A percentile compares a stretch with the other conserved stretches of the same genome.
phyloP scores from a whole-genome alignment of 176 grass and related monocot species.

The Puya raimondii region DNA sequence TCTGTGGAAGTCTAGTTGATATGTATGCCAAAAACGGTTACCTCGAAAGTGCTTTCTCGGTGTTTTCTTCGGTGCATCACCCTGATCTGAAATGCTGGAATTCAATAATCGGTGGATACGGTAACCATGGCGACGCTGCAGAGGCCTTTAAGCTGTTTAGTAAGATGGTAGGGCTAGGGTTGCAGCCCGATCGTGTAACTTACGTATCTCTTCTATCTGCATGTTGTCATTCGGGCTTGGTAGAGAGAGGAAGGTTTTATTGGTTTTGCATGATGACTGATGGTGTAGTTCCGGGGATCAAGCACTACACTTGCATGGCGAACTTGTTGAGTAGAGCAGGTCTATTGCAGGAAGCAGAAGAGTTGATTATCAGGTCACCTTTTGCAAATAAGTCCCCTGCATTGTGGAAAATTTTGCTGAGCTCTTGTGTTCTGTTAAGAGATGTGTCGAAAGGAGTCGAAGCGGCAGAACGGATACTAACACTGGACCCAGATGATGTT shows the following conservation, averaged over 20 bases:
- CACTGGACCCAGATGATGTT: slow-evolving; percentile 49
- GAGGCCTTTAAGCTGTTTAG: slow-evolving; percentile 66
- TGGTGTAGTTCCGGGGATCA: slow-evolving; percentile 51
- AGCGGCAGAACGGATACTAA: slow-evolving; percentile 39
- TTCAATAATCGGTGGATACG: slow-evolving; percentile 79
- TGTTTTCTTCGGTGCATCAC: slow-evolving; percentile 45
- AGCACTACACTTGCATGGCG: slow-evolving; percentile 89
- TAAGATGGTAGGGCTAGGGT: slow-evolving; percentile 47
- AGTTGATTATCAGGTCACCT: slow-evolving; percentile 48
- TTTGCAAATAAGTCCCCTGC: slow-evolving; percentile 53
- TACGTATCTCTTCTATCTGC: slow-evolving; percentile 81
- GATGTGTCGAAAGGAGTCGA: slow-evolving; percentile 40
- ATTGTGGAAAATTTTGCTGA: slow-evolving; percentile 78
- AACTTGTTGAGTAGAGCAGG: slow-evolving; percentile 63
- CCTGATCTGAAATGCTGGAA: slow-evolving; percentile 90
- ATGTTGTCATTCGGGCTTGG: slow-evolving; percentile 52
- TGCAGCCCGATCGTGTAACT: slow-evolving; percentile 72
- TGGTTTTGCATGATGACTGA: slow-evolving; percentile 76
- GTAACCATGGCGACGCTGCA: slow-evolving; percentile 53
- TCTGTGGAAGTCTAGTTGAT: slow-evolving; percentile 68
- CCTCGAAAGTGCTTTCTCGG: slow-evolving; percentile 30
- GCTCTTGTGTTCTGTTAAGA: slow-evolving; percentile 61
- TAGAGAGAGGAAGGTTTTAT: slow-evolving; percentile 81
- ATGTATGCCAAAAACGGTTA: slow-evolving; percentile 83
- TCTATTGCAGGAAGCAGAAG: slow-evolving; percentile 59